Evolutionary conservation across 2,329 filamentous ascomycete genomes (phyloP).

Genomic region (Penicillium griseofulvum): DNA sequence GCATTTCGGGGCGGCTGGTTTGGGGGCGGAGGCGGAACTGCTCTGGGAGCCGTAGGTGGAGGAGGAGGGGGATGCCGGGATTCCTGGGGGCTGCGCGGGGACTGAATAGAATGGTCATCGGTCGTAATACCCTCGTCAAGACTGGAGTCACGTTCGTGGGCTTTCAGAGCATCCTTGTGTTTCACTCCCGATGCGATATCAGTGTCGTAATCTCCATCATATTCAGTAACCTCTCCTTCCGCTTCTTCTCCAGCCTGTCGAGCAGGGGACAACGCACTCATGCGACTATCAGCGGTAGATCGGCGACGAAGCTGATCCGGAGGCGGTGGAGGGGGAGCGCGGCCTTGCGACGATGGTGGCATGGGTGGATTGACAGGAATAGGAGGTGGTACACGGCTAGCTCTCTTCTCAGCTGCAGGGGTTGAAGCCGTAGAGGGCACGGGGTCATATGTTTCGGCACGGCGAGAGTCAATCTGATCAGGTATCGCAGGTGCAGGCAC

Average conservation of each 20-base stretch:
- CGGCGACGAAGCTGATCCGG: conserved; percentile 53
- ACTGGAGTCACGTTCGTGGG: conserved; percentile 74
- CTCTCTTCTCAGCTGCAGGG: conserved; percentile 38
- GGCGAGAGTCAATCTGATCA: conserved; percentile 40
- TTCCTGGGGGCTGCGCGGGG: conserved; percentile 42
- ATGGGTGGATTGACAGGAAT: conserved; percentile 41
- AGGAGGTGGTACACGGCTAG: conserved; percentile 45
- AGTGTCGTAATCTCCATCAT: conserved; percentile 96
- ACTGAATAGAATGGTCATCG: conserved; percentile 54
- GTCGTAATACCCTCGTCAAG: conserved; percentile 64
- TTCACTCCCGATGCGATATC: conserved; percentile 93
- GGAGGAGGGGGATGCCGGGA: conserved; percentile 51
- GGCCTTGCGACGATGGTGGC: conserved; percentile 47
- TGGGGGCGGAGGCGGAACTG: conserved; percentile 64
- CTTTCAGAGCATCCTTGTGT: conserved; percentile 87
- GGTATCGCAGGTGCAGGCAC: conserved; percentile 46
- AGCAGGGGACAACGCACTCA: conserved; percentile 42
- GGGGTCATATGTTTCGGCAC: conserved; percentile 42
- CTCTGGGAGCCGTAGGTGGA: conserved; percentile 58
- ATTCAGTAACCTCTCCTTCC: conserved; percentile 82
- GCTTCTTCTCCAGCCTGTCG: conserved; percentile 57
- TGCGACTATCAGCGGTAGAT: conserved; percentile 57
- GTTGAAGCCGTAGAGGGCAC: conserved; percentile 40
- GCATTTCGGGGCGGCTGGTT: conserved; percentile 55
- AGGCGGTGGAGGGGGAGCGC: conserved; percentile 66